These are phyloP conservation scores for Wallacemonas rigidus DNA, from an alignment of 208 protist species.

Conservation along the genomic window DNA sequence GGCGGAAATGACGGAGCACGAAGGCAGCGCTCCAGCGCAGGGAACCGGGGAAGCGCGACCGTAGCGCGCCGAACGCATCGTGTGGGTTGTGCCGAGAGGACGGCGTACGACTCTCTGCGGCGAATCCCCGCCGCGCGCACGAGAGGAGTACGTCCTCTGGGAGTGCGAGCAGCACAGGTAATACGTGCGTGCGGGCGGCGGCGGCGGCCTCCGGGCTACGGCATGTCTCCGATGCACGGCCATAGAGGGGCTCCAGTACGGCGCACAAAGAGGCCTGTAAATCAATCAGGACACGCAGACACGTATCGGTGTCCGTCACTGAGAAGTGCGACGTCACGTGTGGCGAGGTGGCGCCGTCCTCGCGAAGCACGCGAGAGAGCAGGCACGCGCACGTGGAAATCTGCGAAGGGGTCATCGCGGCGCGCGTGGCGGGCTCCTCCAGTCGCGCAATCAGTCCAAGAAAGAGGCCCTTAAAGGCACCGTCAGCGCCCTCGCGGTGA, in stretches of 20 bases:
- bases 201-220: conserved; percentile 13
- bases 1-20: conserved; percentile 34
- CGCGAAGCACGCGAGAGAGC: conserved; percentile 14
- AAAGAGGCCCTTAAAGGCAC: conserved; percentile 34
- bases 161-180: conserved; percentile 25
- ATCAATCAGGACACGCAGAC: conserved; percentile 14
- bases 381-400: conserved; percentile 33
- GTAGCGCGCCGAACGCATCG: neutral
- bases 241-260: conserved; percentile 11
- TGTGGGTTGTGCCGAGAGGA: neutral
- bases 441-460: conserved; percentile 27
- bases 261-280: conserved; percentile 17
- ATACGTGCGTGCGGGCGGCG: conserved; percentile 17
- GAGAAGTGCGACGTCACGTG: neutral
- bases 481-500: conserved; percentile 19
- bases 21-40: conserved; percentile 24
- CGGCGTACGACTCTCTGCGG: neutral
- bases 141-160: conserved; percentile 29
- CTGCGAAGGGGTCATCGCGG: conserved; percentile 31
- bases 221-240: neutral
- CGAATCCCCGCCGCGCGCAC: conserved; percentile 3
- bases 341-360: neutral
- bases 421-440: conserved; percentile 3
- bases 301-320: conserved; percentile 19
- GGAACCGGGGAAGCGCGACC: conserved; percentile 1